These are phyloP conservation scores for Cardiospermum halicacabum DNA, from an alignment of 345 rosid genomes.

Conservation along the genomic window DNA sequence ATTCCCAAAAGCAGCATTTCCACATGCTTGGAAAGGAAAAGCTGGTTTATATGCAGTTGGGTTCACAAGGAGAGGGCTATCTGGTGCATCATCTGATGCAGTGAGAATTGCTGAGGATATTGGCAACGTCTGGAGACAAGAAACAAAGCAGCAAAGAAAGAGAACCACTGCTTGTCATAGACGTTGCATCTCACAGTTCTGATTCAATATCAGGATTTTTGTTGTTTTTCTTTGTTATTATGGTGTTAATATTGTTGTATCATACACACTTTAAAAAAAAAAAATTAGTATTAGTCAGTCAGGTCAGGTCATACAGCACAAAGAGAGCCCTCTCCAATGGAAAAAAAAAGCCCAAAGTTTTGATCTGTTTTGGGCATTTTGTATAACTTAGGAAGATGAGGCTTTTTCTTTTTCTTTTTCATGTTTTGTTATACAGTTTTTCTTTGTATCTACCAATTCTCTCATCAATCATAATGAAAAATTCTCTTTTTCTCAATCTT, in stretches of 20 bases:
- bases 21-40: constrained; percentile 86
- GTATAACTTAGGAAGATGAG: constrained; percentile 51
- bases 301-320: constrained; percentile 22
- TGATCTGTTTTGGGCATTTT: constrained; percentile 45
- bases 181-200: constrained; percentile 70
- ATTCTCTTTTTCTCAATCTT: constrained; percentile 2
- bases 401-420: constrained; percentile 24
- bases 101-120: constrained; percentile 68
- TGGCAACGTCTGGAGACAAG: constrained; percentile 70
- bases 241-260: neutral
- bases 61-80: constrained; percentile 83
- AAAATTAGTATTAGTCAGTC: too few relatives aligned
- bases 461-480: neutral
- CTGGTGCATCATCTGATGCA: constrained; percentile 83
- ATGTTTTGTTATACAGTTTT: constrained; percentile 5
- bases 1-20: constrained; percentile 54
- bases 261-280: constrained; percentile 6
- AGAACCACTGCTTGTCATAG: constrained; percentile 44
- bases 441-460: constrained; percentile 4
- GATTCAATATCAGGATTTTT: neutral
- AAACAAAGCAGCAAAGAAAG: constrained; percentile 65
- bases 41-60: constrained; percentile 87
- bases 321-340: constrained; percentile 69
- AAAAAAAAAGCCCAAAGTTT: constrained; percentile 48
- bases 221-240: neutral